phyloP scores from a whole-genome alignment of 257 asterid genomes.

The Pogostemon cablin region DNA sequence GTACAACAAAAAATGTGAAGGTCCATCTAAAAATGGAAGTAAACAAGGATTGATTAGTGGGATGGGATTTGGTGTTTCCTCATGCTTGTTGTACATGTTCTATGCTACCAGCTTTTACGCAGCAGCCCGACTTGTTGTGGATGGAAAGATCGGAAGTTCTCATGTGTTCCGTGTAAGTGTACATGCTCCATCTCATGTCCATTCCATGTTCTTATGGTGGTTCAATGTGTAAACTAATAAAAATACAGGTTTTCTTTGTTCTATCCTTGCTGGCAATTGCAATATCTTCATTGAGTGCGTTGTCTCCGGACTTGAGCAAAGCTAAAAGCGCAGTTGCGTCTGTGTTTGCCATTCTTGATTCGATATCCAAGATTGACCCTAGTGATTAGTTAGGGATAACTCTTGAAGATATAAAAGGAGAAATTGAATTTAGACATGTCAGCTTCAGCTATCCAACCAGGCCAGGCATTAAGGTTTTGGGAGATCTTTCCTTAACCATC shows the following conservation, averaged over 20 bases:
- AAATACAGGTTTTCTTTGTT: constrained; percentile 62
- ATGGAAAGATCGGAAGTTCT: constrained; percentile 46
- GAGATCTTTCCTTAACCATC: constrained; percentile 50
- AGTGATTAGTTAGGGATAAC: constrained; percentile 60
- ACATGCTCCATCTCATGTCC: background rate
- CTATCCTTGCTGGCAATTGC: constrained; percentile 58
- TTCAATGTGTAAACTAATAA: background rate
- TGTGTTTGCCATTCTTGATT: constrained; percentile 57
- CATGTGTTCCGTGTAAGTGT: constrained; percentile 63
- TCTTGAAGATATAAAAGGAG: constrained; percentile 51
- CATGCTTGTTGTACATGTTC: constrained; percentile 42
- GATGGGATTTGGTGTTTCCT: constrained; percentile 58
- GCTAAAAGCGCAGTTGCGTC: constrained; percentile 67
- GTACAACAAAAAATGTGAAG: constrained; percentile 61
- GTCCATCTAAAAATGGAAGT: constrained; percentile 45
- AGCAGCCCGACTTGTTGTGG: constrained; percentile 60
- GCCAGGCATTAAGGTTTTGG: constrained; percentile 53
- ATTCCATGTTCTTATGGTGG: background rate
- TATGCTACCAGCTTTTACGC: constrained; percentile 70
- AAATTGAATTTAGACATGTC: constrained; percentile 53
- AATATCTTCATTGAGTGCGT: constrained; percentile 48
- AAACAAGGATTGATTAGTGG: constrained; percentile 61
- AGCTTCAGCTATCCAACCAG: constrained; percentile 64
- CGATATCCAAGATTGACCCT: constrained; percentile 57
- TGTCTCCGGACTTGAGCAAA: constrained; percentile 60